These are phyloP conservation scores for Magnolia kwangsiensis DNA, from an alignment of 164 flowering plant genomes.

Conservation along the genomic window DNA sequence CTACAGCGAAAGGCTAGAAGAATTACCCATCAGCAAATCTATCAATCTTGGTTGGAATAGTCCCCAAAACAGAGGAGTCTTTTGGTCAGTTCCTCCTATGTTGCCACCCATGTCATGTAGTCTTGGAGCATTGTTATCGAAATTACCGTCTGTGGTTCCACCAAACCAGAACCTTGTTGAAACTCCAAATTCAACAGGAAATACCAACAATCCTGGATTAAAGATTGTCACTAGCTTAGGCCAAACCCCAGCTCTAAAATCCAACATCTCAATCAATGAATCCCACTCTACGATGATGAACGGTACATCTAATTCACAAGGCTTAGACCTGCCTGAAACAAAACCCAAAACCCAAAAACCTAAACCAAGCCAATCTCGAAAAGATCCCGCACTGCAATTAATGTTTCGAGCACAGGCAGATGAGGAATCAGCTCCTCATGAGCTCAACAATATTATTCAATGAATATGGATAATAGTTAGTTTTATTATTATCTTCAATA, in stretches of 20 bases:
- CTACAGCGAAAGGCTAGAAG: conserved; percentile 19
- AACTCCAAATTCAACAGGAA: conserved; percentile 5
- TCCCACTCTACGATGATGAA: background rate
- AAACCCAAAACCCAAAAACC: background rate
- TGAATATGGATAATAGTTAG: background rate
- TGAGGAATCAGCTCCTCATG: background rate
- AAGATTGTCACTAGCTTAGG: background rate
- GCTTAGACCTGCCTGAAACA: background rate
- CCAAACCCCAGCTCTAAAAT: conserved; percentile 6
- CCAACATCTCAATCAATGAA: background rate
- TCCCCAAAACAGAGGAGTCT: conserved; percentile 35
- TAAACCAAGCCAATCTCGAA: background rate
- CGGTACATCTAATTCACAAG: background rate
- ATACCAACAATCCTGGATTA: background rate
- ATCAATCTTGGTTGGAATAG: conserved; percentile 54
- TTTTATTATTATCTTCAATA: background rate
- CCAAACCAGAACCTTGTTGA: conserved; percentile 4
- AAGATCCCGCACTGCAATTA: background rate
- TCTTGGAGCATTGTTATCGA: conserved; percentile 47
- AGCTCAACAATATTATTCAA: background rate
- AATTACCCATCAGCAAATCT: conserved; percentile 33
- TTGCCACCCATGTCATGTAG: conserved; percentile 41
- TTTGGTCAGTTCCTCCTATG: conserved; percentile 51
- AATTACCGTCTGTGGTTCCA: conserved; percentile 21
- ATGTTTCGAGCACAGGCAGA: background rate